phyloP scores from a whole-genome alignment of 2,329 filamentous ascomycete genomes.

The Stagonosporopsis chrysanthemi region DNA sequence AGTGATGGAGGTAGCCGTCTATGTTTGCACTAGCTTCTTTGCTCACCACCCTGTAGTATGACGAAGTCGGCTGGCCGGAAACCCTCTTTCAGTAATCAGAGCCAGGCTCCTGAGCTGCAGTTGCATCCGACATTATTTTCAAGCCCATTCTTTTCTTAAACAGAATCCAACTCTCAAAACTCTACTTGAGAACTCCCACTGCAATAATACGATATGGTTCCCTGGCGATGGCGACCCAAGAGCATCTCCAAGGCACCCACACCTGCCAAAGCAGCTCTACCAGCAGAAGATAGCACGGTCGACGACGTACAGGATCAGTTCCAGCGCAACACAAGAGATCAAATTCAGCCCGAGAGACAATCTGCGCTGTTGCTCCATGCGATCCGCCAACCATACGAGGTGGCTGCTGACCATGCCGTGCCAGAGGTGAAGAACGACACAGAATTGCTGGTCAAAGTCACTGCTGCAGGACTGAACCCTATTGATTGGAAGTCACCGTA shows the following conservation, averaged over 20 bases:
- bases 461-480: constrained; percentile 75
- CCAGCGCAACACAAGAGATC: constrained; percentile 13
- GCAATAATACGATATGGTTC: constrained; percentile 10
- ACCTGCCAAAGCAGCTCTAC: neutral
- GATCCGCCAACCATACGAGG: constrained; percentile 58
- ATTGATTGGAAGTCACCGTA: constrained; percentile 80
- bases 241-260: constrained; percentile 16
- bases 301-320: constrained; percentile 15
- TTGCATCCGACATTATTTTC: neutral
- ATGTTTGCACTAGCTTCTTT: constrained; percentile 6
- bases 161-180: neutral
- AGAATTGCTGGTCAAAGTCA: constrained; percentile 69
- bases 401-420: constrained; percentile 56
- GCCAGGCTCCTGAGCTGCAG: neutral
- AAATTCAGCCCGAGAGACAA: constrained; percentile 45
- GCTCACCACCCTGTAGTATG: constrained; percentile 6
- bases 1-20: constrained; percentile 4
- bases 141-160: neutral
- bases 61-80: constrained; percentile 11
- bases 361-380: constrained; percentile 60
- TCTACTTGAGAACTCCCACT: neutral
- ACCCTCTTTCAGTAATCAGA: constrained; percentile 5
- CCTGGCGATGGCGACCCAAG: constrained; percentile 27
- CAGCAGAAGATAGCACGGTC: neutral
- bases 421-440: constrained; percentile 55